Conservation (phyloP, 179 eudicot genomes). For the Vitellaria paradoxa region DNA sequence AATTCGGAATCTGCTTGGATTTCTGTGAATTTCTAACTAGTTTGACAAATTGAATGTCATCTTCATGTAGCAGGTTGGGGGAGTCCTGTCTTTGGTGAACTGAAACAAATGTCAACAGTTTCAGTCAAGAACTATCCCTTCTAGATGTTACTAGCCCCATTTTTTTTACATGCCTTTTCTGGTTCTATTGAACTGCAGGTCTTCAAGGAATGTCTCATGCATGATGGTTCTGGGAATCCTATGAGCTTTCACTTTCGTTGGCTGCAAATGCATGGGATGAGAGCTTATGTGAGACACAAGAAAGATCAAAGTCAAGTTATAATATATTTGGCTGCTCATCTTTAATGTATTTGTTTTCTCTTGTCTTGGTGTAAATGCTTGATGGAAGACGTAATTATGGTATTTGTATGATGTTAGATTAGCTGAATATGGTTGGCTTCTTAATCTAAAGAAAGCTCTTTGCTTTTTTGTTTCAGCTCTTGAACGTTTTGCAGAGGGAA, state of each 20-base stretch:
- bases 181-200: constrained; percentile 41
- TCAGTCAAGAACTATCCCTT: background rate
- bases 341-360: background rate
- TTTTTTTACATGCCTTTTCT: background rate
- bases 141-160: background rate
- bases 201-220: constrained; percentile 70
- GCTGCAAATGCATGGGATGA: constrained; percentile 80
- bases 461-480: constrained; percentile 44
- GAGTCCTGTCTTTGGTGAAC: background rate
- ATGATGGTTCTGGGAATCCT: constrained; percentile 65
- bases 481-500: constrained; percentile 69
- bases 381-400: background rate
- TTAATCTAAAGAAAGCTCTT: background rate
- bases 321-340: background rate
- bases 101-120: background rate
- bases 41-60: too few relatives aligned
- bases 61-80: too few relatives aligned
- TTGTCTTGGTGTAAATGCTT: background rate
- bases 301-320: constrained; percentile 93
- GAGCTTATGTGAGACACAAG: constrained; percentile 90
- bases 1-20: too few relatives aligned
- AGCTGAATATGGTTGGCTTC: constrained; percentile 73
- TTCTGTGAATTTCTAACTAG: too few relatives aligned
- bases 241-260: constrained; percentile 69
- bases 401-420: constrained; percentile 41